phyloP scores from a whole-genome alignment of 352 stramenopile genomes.

The Pilasporangium apinafurcum region DNA sequence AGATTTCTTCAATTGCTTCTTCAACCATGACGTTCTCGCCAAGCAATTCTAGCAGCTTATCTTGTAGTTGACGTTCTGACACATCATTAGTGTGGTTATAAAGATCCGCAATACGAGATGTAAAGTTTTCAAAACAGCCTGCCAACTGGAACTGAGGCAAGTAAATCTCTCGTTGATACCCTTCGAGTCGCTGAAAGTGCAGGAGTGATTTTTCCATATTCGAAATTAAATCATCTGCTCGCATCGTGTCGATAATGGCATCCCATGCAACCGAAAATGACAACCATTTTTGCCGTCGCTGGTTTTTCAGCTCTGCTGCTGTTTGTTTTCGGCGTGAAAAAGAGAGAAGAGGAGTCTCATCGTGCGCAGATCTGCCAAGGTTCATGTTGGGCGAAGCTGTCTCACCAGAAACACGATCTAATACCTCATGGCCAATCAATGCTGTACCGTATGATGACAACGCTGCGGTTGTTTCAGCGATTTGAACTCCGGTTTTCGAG shows the following conservation, averaged over 20 bases:
- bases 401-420: slow-evolving; percentile 45
- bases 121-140: slow-evolving; percentile 94
- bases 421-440: slow-evolving; percentile 43
- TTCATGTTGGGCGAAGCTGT: slow-evolving; percentile 12
- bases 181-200: slow-evolving; percentile 94
- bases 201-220: slow-evolving; percentile 87
- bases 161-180: slow-evolving; percentile 97
- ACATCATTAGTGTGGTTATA: slow-evolving; percentile 58
- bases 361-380: slow-evolving; percentile 7
- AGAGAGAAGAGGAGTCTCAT: slow-evolving; percentile 76
- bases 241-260: slow-evolving; percentile 95
- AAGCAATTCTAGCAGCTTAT: slow-evolving; percentile 79
- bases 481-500: slow-evolving; percentile 70
- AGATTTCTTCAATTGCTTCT: slow-evolving; percentile 94
- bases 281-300: slow-evolving; percentile 96
- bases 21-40: slow-evolving; percentile 78
- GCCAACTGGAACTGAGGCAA: slow-evolving; percentile 97
- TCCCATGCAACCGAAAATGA: slow-evolving; percentile 98
- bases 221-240: slow-evolving; percentile 89
- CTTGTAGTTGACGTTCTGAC: slow-evolving; percentile 66
- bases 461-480: slow-evolving; percentile 19
- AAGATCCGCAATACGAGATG: slow-evolving; percentile 61
- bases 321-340: slow-evolving; percentile 85
- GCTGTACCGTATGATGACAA: slow-evolving; percentile 43
- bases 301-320: slow-evolving; percentile 76